Base-by-base conservation (phyloP, 345 rosid species). In the Pugionium dolabratum region DNA sequence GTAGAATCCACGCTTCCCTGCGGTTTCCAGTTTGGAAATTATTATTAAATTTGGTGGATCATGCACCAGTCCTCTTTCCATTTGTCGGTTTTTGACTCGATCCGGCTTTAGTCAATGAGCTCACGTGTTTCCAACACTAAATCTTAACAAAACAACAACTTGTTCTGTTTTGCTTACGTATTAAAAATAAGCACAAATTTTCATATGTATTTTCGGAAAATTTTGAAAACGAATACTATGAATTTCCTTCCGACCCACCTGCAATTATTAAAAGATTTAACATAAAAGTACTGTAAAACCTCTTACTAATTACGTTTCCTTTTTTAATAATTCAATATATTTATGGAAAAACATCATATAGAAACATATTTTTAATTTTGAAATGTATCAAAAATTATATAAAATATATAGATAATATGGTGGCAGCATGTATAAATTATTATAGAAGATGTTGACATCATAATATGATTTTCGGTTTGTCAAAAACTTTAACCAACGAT, bases 81-180 rank as follows among this genome's bases (percentile, higher is more conserved):
- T 31, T 32, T 46, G 69, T 39, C 26, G 6, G 46, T 45, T 30
- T 62, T 54, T 46, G 64, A 62, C 57, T 54, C 50, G 29, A 62
- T 18, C 18, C 18, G 0, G 18, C 18, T 18, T 0, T 7, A 27
- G 48, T 53, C 64, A 55, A 31, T 32, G 64, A 55, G 4, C 59
- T 71, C 70, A 64, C 70, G 56, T 70, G 70, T 71, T 70, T 64
- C 46, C 11, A 7, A 18, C 70, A 40, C 52, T 9, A 43, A 5
- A 27, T 30, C 61, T 70, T 25, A 1, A 3, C 57, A 29, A 37
- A 34, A 46, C 69, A 62, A 62, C 57, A 54, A 37, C 25, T 54
- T 4, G 4, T 62, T 71, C 50, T 41, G 48, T 63, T 55, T 31
- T 40, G 75, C 75, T 63, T 40, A 39, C 48, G 29, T n/a, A 26